Base-by-base conservation (phyloP, 768 basidiomycete genomes). In the Xerocomus potaroensis region DNA sequence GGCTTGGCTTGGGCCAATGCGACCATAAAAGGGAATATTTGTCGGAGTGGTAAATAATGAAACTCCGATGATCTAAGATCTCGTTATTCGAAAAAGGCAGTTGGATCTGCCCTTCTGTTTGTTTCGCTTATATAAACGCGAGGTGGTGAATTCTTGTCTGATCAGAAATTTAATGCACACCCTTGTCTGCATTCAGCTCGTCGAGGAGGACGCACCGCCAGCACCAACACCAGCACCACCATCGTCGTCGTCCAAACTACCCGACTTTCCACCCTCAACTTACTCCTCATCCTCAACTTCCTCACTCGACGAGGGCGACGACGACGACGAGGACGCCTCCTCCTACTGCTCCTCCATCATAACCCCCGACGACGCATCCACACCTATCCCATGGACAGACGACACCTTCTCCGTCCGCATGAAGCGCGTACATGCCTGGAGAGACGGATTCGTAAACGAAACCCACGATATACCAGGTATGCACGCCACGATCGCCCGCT, bases 1-100 rank as follows among this genome's bases (percentile, higher is more conserved):
- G 67, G 81, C 81, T 49, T 97, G 93, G 92, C 73, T 97, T 55
- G 83, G 80, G 54, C 92, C 92, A 51, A 91, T 91, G 89, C 72
- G 89, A 58, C 89, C 89, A 57, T 91, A 29, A 27, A 27, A 27
- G 26, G 30, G 41, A 55, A 60, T 32, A 22, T 4, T 3, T 0
- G 1, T 35, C 51, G 45, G 58, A 33, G 47, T 43, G 14, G 23
- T 26, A 31, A 38, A 37, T 36, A 36, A 27, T n/a, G n/a, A 36
- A 37, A 35, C 26, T 26, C 38, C 38, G 32, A 43, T 2, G 36
- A 54, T 60, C 58, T 63, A 39, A 61, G 63, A 65, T 65, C 33
- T 39, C 32, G 27, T 14, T 19, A 8, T 5, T 43, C 22, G 1
- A 21, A 55, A 55, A 36, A n/a, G 47, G 54, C n/a, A n/a, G n/a